Percentiles rank a stretch among this genome's conserved stretches.
Evolutionary conservation across 1,139 yeast genomes (phyloP).

Genomic region (Wickerhamiella infanticola): DNA sequence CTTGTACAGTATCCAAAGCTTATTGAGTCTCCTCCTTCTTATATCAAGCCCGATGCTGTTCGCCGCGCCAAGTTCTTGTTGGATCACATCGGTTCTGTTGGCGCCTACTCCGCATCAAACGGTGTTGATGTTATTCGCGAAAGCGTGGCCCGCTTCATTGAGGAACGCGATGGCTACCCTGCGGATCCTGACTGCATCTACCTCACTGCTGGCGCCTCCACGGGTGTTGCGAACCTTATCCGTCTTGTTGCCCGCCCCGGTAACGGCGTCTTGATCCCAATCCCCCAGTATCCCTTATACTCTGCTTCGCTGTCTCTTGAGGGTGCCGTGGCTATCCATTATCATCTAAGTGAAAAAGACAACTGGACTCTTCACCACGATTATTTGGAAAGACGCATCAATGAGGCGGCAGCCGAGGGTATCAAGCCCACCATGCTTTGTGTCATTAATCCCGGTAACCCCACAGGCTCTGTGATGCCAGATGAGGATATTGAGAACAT

Average conservation of each 20-base stretch:
- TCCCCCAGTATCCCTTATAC: slow-evolving; percentile 93
- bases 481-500: slow-evolving; percentile 53
- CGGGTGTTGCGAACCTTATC: slow-evolving; percentile 67
- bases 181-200: slow-evolving; percentile 60
- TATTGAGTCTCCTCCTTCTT: slow-evolving; percentile 25
- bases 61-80: slow-evolving; percentile 51
- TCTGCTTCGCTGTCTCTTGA: slow-evolving; percentile 81
- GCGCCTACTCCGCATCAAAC: slow-evolving; percentile 89
- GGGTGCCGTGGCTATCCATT: slow-evolving; percentile 73
- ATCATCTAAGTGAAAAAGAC: slow-evolving; percentile 61
- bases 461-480: slow-evolving; percentile 75
- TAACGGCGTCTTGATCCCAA: slow-evolving; percentile 83
- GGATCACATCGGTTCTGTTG: slow-evolving; percentile 58
- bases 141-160: slow-evolving; percentile 67
- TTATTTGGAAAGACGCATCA: slow-evolving; percentile 44
- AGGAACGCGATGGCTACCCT: slow-evolving; percentile 50
- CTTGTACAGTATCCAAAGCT: slow-evolving; percentile 72
- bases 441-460: slow-evolving; percentile 95
- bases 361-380: slow-evolving; percentile 73
- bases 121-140: slow-evolving; percentile 61
- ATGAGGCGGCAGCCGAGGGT: slow-evolving; percentile 37
- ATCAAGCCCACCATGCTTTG: slow-evolving; percentile 66
- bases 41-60: slow-evolving; percentile 59
- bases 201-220: slow-evolving; percentile 85
- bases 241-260: slow-evolving; percentile 49